phyloP scores from a whole-genome alignment of 2,329 filamentous ascomycete species.

The Microascus cirrosus region DNA sequence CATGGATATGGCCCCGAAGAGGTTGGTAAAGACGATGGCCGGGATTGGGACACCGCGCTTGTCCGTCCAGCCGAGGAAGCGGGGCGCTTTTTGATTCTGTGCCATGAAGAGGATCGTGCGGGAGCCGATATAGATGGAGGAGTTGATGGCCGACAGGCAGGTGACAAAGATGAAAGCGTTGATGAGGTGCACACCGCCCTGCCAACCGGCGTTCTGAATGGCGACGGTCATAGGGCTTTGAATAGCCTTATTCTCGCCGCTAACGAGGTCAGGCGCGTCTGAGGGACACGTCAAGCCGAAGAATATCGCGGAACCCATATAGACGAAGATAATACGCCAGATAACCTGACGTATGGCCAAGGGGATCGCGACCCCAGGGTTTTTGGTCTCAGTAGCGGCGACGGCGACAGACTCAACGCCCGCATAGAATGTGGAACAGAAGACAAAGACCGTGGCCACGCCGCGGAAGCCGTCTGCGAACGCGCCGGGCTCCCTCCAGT shows the following conservation, averaged over 20 bases:
- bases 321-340: conserved; percentile 50
- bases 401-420: conserved; percentile 56
- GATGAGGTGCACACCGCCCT: conserved; percentile 63
- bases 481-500: conserved; percentile 61
- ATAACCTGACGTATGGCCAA: conserved; percentile 49
- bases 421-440: conserved; percentile 59
- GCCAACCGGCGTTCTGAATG: conserved; percentile 62
- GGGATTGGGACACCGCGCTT: conserved; percentile 48
- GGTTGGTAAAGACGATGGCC: conserved; percentile 57
- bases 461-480: conserved; percentile 59
- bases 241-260: conserved; percentile 44
- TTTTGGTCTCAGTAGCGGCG: conserved; percentile 49
- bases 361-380: conserved; percentile 43
- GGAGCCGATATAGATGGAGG: conserved; percentile 66
- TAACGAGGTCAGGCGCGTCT: conserved; percentile 52
- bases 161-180: conserved; percentile 69
- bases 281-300: conserved; percentile 65
- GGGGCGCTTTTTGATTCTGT: conserved; percentile 59
- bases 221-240: conserved; percentile 66
- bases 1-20: conserved; percentile 61
- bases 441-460: conserved; percentile 55
- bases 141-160: conserved; percentile 61
- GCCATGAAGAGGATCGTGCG: conserved; percentile 69
- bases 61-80: conserved; percentile 57
- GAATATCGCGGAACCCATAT: conserved; percentile 63